Base-by-base conservation (phyloP, 495 filamentous ascomycete species). In the Penicillium egyptiacum region DNA sequence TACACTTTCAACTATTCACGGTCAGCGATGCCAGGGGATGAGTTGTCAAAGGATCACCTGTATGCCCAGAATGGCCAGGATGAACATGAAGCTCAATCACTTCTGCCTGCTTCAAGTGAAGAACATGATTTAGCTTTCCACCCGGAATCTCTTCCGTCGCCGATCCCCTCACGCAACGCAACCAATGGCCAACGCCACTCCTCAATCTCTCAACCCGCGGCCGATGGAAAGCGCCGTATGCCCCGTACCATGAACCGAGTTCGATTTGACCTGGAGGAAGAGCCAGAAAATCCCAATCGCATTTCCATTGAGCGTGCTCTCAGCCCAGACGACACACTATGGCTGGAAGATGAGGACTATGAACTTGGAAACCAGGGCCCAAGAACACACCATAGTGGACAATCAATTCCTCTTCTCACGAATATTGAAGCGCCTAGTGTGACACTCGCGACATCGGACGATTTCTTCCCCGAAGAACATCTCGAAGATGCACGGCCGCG, bases 351-450 rank as follows among this genome's bases (percentile, higher is more conserved):
- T n/a, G 83, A 85, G 54, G 82, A 86, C 60, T 83, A 80, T 52
- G 69, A 75, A 53, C 60, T 72, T 43, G 66, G 56, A 1, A 60
- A 65, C 17, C 57, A 57, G 12, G 63, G 55, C 40, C 48, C 70
- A 52, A 63, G 64, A 23, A 53, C 46, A 9, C 50, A 63, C 4
- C 44, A 62, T 22, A 59, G 55, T 28, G 76, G 75, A 17, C 85
- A 85, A 53, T 78, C 83, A 45, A 77, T 85, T 17, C 93, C 93
- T 45, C 79, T 98, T 30, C 75, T 97, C 43, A 95, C 90, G 14
- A 84, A 85, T 53, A 90, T 96, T 59, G 88, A 94, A 74, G 91
- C 92, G 14, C 92, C 92, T 16, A 89, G 88, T 51, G 85, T 96
- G n/a, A 83, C 90, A 5, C 72, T 94, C n/a, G 90, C 91, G 26